Evolutionary conservation across 2,329 filamentous ascomycete species (phyloP).

Genomic region (Cryoendolithus antarcticus): DNA sequence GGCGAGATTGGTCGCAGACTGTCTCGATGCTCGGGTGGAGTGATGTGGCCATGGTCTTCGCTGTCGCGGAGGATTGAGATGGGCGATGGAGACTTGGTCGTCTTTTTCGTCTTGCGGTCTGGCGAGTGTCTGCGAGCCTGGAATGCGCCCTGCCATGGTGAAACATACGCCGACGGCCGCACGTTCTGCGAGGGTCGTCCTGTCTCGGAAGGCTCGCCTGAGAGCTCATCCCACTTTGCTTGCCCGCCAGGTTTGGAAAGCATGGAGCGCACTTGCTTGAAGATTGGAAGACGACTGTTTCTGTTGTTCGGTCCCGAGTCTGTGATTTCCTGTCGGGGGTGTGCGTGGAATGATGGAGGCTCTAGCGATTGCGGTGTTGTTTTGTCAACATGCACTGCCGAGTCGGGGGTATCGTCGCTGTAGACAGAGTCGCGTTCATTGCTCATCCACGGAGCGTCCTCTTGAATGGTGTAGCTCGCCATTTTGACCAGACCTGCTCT

Average conservation of each 20-base stretch:
- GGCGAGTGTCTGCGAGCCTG: constrained; percentile 9
- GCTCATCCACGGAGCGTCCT: constrained; percentile 16
- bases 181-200: constrained; percentile 9
- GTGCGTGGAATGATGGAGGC: constrained; percentile 5
- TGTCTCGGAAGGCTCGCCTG: constrained; percentile 9
- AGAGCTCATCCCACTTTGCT: constrained; percentile 12
- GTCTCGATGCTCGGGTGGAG: neutral
- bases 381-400: neutral
- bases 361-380: neutral
- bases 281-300: constrained; percentile 18
- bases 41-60: constrained; percentile 8
- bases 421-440: constrained; percentile 18
- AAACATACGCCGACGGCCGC: constrained; percentile 7
- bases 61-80: constrained; percentile 14
- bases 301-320: constrained; percentile 14
- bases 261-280: constrained; percentile 22
- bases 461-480: constrained; percentile 26
- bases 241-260: constrained; percentile 14
- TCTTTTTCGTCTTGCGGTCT: constrained; percentile 5
- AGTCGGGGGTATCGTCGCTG: constrained; percentile 21
- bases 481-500: constrained; percentile 16
- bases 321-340: constrained; percentile 12
- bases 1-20: constrained; percentile 8
- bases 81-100: constrained; percentile 8
- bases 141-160: constrained; percentile 10